Percentiles rank a stretch among this genome's conserved stretches.
phyloP scores from a whole-genome alignment of 305 asterid genomes.

The Fraxinus paxiana region DNA sequence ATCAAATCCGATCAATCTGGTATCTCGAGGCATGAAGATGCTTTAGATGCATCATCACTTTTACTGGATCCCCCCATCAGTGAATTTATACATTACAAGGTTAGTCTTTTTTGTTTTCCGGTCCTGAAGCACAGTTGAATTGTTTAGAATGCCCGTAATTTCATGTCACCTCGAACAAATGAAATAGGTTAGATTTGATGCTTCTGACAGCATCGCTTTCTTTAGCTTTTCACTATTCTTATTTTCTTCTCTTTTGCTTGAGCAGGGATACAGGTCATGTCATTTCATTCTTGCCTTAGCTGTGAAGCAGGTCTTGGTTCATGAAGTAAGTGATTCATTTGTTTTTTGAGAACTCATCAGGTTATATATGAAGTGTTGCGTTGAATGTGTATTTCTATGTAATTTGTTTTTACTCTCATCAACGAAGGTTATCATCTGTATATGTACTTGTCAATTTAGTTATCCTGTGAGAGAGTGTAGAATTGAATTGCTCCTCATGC shows the following conservation, averaged over 20 bases:
- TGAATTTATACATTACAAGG: slow-evolving; percentile 67
- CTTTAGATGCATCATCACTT: slow-evolving; percentile 52
- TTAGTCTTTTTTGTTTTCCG: slow-evolving; percentile 30
- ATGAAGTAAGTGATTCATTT: slow-evolving; percentile 59
- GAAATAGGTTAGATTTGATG: slow-evolving; percentile 7
- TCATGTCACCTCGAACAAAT: neutral
- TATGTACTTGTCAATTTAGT: neutral
- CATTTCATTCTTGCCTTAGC: slow-evolving; percentile 66
- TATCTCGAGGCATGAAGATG: slow-evolving; percentile 47
- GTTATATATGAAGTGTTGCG: neutral
- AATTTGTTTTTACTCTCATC: neutral
- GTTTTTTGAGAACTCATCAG: neutral
- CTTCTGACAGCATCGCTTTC: slow-evolving; percentile 14
- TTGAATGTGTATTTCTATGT: neutral
- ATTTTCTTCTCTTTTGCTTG: slow-evolving; percentile 21
- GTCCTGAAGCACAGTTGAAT: neutral
- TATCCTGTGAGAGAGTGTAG: neutral
- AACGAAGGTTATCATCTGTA: neutral
- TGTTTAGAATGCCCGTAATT: slow-evolving; percentile 2
- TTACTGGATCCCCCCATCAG: slow-evolving; percentile 76
- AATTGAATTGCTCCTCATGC: neutral
- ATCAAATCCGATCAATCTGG: slow-evolving; percentile 50
- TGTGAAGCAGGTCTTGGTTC: slow-evolving; percentile 80
- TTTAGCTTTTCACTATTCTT: slow-evolving; percentile 17
- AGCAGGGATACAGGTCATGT: slow-evolving; percentile 63